Evolutionary conservation across 1,139 yeast species (phyloP).

Genomic region (Hemisphaericaspora subhashii): DNA sequence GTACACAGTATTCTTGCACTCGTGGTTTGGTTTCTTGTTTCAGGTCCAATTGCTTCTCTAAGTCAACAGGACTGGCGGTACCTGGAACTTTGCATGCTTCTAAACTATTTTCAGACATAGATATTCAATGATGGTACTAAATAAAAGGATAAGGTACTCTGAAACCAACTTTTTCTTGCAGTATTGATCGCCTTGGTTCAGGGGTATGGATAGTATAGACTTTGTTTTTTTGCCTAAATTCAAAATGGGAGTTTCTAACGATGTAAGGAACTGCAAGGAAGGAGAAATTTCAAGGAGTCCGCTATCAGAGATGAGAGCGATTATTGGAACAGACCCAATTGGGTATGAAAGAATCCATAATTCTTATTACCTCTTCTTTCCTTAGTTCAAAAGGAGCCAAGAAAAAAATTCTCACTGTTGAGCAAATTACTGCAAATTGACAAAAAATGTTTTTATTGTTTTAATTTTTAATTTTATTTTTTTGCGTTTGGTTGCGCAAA

Average conservation of each 20-base stretch:
- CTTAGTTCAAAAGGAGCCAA: background rate
- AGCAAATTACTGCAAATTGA: slow-evolving; percentile 6
- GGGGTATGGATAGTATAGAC: too few relatives aligned
- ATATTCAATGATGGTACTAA: too few relatives aligned
- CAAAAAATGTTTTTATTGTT: background rate
- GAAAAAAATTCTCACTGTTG: background rate
- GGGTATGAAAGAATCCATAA: too few relatives aligned
- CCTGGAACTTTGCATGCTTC: background rate
- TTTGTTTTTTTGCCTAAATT: too few relatives aligned
- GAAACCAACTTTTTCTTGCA: background rate
- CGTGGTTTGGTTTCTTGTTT: background rate
- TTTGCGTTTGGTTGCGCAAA: background rate
- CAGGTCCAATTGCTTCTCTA: slow-evolving; percentile 1
- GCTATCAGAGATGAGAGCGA: too few relatives aligned
- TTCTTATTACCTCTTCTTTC: background rate
- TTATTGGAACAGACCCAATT: too few relatives aligned
- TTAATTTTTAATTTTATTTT: slow-evolving; percentile 3
- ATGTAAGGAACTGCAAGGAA: background rate
- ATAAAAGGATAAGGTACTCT: background rate
- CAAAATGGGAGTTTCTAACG: too few relatives aligned
- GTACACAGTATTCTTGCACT: slow-evolving; percentile 1
- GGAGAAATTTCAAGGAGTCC: background rate
- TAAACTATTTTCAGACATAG: slow-evolving; percentile 1
- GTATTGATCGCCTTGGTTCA: too few relatives aligned
- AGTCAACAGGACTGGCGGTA: background rate